These are phyloP conservation scores for Teratosphaeria gauchensis DNA, from an alignment of 2,329 filamentous ascomycete genomes.

Conservation along the genomic window DNA sequence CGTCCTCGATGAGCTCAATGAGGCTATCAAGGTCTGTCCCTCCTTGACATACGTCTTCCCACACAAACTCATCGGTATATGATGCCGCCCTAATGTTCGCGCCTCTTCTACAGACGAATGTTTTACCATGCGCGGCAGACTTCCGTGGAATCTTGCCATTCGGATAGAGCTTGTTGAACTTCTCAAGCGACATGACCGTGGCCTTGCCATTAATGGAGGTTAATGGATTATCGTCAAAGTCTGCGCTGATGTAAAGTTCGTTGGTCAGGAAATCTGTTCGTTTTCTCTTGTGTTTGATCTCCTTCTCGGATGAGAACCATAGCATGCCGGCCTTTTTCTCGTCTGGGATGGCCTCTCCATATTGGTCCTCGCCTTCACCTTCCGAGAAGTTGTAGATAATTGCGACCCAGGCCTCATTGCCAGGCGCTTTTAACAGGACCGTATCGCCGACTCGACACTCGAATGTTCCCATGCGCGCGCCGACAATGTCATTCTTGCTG, in stretches of 20 bases:
- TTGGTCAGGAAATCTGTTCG: slow-evolving; percentile 68
- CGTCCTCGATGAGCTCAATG: slow-evolving; percentile 56
- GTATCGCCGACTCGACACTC: slow-evolving; percentile 73
- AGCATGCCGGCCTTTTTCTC: slow-evolving; percentile 77
- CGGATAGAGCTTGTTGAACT: slow-evolving; percentile 62
- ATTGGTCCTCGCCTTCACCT: slow-evolving; percentile 55
- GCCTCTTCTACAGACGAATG: slow-evolving; percentile 80
- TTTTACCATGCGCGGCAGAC: slow-evolving; percentile 68
- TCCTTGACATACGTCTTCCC: slow-evolving; percentile 76
- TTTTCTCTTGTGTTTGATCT: slow-evolving; percentile 75
- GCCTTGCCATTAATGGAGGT: slow-evolving; percentile 87
- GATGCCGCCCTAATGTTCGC: slow-evolving; percentile 81
- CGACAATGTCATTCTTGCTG: slow-evolving; percentile 48
- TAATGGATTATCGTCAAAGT: slow-evolving; percentile 79
- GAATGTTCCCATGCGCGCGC: slow-evolving; percentile 73
- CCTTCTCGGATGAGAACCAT: slow-evolving; percentile 90
- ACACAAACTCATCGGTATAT: slow-evolving; percentile 85
- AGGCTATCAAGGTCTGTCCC: slow-evolving; percentile 56
- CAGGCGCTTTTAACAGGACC: slow-evolving; percentile 71
- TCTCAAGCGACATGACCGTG: slow-evolving; percentile 61
- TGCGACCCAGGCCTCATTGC: slow-evolving; percentile 85
- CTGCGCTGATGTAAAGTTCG: slow-evolving; percentile 82
- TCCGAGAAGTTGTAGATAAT: slow-evolving; percentile 76
- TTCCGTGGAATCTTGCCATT: slow-evolving; percentile 63
- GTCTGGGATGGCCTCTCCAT: slow-evolving; percentile 28